Base-by-base conservation (phyloP, 345 rosid species). In the Geranium brycei region DNA sequence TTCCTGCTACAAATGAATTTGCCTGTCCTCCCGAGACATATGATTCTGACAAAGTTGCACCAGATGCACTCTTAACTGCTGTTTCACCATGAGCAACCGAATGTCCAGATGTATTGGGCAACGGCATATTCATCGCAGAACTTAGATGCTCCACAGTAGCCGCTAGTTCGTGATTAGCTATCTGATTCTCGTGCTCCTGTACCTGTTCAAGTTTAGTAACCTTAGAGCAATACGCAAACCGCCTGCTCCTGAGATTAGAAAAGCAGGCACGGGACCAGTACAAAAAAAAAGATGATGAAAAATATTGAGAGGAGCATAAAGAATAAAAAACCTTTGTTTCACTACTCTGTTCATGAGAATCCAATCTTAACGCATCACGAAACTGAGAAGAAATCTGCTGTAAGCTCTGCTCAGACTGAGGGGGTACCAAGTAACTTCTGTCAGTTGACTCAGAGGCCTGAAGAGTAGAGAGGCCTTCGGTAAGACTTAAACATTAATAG, bases 331-430 rank as follows among this genome's bases (percentile, higher is more conserved):
- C 98, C 93, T 83, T 76, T 40, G 75, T 64, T 79, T 83, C 82
- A 71, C 62, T 73, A 63, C 72, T 87, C 62, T 72, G 77, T 41
- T 81, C 85, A 66, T 59, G 71, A 64, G 74, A 19, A 66, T 76
- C 74, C 75, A 90, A 67, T 73, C 72, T 79, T 60, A 90, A 68
- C 5, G 79, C 78, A 62, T 81, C 85, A 53, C 57, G 81, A 75
- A 90, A 87, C 47, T 86, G 91, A 60, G 85, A 83, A 76, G 99
- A 81, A 71, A 86, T 76, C 69, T 82, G 88, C 64, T 78, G 81
- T 64, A 79, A 64, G 75, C 66, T 80, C 70, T 80, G 85, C 69
- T 86, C 88, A 41, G 82, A 61, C 17, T 77, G 75, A 58, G 81
- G 65, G 17, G 74, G 67, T 55, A 68, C 78, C 66, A 77, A 38